Base-by-base conservation (phyloP, 2,329 filamentous ascomycete species). In the Zymoseptoria passerinii region DNA sequence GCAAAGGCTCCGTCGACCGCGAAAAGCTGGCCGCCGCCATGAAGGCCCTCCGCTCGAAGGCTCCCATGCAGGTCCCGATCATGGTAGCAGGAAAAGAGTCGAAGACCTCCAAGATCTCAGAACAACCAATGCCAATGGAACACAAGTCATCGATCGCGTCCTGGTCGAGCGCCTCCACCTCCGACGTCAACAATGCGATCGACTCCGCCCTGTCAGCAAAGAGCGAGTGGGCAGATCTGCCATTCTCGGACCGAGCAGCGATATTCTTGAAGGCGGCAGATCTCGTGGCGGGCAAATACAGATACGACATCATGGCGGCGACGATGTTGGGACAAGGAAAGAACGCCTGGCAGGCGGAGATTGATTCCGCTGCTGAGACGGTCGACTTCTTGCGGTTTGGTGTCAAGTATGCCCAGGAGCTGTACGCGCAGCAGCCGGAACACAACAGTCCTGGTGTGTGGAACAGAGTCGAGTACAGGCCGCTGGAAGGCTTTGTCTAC, bases 311-410 rank as follows among this genome's bases (percentile, higher is more conserved):
- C 67, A 95, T 96, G 89, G 92, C 92, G 4, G 85, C 90, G 52
- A 96, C 92, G 13, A 96, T 96, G 84, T 80, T 95, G 44, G 92
- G 92, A 61, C 92, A 96, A 77, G 92, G 92, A 68, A 96, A 96
- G 83, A 96, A 96, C 73, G 90, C 89, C 53, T 96, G 91, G 90
- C 92, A 97, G 76, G 92, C 92, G 16, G 92, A 97, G 81, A 96
- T 96, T 63, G 92, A 96, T 75, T 83, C 91, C 50, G 92, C 92
- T 19, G 92, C 92, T 9, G 92, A 97, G 80, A 77, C 95, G 66
- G 87, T 83, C 67, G 92, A 97, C 73, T 96, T 96, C 76, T 79
- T 96, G 72, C 75, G 76, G 52, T 95, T 96, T 79, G 94, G 92
- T 71, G 92, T 96, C 56, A 85, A 91, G 74, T 96, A 92, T 70